Evolutionary conservation across 2,329 filamentous ascomycete genomes (phyloP).

Genomic region (Colletotrichum graminicola): DNA sequence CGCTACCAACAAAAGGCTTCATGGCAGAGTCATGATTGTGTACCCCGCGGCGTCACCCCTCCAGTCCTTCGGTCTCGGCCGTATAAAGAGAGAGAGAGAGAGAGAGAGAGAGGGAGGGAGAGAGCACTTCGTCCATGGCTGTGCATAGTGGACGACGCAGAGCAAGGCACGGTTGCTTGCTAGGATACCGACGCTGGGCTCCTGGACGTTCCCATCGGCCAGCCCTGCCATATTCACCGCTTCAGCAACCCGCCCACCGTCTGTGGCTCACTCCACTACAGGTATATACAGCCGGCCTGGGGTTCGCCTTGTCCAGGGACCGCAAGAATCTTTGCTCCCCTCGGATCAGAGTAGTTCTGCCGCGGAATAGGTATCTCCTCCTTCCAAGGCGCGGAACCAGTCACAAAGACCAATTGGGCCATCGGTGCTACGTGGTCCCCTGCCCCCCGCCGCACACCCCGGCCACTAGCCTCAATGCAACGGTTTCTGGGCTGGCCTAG

Average conservation of each 20-base stretch:
- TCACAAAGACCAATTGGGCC: conserved; percentile 6
- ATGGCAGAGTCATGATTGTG: background rate
- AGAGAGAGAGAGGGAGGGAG: no score
- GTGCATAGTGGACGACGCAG: background rate
- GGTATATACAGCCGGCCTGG: conserved; percentile 6
- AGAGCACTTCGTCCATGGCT: background rate
- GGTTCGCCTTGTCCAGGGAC: conserved; percentile 20
- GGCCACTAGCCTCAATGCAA: conserved; percentile 25
- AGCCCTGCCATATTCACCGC: conserved; percentile 35
- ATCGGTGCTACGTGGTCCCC: conserved; percentile 17
- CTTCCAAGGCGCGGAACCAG: conserved; percentile 24
- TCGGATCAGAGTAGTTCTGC: background rate
- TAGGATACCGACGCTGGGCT: conserved; percentile 22
- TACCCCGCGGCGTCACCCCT: background rate
- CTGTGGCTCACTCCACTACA: background rate
- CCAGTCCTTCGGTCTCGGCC: conserved; percentile 16
- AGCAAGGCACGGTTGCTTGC: conserved; percentile 3
- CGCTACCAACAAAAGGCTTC: background rate
- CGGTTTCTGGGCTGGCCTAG: conserved; percentile 13
- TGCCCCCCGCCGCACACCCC: background rate
- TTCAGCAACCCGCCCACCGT: conserved; percentile 5
- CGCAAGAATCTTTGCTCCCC: background rate
- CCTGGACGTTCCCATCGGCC: conserved; percentile 4
- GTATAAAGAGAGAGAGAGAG: no score
- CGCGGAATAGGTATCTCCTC: conserved; percentile 10